phyloP scores from a whole-genome alignment of 164 flowering plant species.

The Magnolia kwangsiensis region DNA sequence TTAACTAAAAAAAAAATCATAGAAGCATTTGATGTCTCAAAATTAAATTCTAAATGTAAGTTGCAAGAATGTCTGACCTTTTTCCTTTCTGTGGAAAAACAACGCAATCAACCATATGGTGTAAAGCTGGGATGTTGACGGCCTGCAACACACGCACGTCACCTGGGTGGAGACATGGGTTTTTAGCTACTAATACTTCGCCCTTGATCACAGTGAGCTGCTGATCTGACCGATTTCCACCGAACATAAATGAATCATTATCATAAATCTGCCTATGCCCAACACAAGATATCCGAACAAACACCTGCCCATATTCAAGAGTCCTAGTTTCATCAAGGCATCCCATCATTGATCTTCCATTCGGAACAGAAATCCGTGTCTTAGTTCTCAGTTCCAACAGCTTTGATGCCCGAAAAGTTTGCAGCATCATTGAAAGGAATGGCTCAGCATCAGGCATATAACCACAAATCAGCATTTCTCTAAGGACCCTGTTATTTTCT shows the following conservation, averaged over 20 bases:
- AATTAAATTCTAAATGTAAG: too few species aligned
- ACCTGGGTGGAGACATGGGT: constrained; percentile 95
- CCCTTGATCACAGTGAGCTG: constrained; percentile 32
- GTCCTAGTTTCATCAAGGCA: constrained; percentile 83
- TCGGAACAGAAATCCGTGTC: constrained; percentile 57
- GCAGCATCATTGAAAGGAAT: constrained; percentile 87
- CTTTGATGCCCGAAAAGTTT: constrained; percentile 63
- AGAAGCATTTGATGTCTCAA: not conserved
- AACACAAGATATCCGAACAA: constrained; percentile 57
- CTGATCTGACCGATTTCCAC: constrained; percentile 14
- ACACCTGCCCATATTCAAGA: constrained; percentile 81
- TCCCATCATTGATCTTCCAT: constrained; percentile 83
- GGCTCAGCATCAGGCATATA: constrained; percentile 79
- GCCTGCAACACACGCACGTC: constrained; percentile 80
- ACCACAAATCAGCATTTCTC: constrained; percentile 75
- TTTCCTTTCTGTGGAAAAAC: constrained; percentile 89
- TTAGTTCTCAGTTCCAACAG: constrained; percentile 57
- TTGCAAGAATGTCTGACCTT: constrained; percentile 31
- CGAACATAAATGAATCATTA: constrained; percentile 1
- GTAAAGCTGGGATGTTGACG: constrained; percentile 61
- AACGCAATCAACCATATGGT: constrained; percentile 87
- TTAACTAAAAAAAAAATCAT: not conserved
- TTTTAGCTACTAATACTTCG: constrained; percentile 76
- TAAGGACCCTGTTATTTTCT: constrained; percentile 58
- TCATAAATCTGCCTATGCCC: constrained; percentile 13